A percentile compares a stretch with the other conserved stretches of the same genome.
Evolutionary conservation across 129 eudicot species (phyloP).

Genomic region (Saposhnikovia divaricata): DNA sequence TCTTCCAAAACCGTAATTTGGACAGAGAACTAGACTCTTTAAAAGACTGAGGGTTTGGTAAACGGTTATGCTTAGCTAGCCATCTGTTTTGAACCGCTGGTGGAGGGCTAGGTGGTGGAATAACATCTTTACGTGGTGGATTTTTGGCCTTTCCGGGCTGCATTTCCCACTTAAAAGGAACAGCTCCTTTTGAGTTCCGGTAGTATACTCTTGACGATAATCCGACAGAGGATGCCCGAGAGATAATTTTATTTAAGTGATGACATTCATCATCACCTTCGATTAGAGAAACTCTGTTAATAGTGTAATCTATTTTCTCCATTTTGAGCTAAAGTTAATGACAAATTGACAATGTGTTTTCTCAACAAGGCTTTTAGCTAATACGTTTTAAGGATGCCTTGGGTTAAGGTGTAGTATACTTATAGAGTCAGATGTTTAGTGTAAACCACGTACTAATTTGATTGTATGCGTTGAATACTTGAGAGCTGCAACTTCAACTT

Average conservation of each 20-base stretch:
- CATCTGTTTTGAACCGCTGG: slow-evolving; percentile 26
- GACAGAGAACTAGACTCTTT: not conserved
- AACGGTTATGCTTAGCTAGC: slow-evolving; percentile 17
- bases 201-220: not conserved
- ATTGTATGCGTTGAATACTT: not conserved
- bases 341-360: not conserved
- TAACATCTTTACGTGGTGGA: slow-evolving; percentile 21
- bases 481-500: not conserved
- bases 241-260: not conserved
- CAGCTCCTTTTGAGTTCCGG: slow-evolving; percentile 8
- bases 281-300: not conserved
- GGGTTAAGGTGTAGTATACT: not conserved
- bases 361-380: not conserved
- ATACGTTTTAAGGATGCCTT: not conserved
- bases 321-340: not conserved
- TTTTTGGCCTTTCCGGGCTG: slow-evolving; percentile 32
- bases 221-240: not conserved
- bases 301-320: not conserved
- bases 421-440: not conserved
- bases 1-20: not conserved
- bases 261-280: not conserved
- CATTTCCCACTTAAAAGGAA: slow-evolving; percentile 31
- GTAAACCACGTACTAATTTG: not conserved
- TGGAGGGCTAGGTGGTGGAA: slow-evolving; percentile 39
- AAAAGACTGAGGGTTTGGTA: not conserved